Evolutionary conservation across 257 asterid species (phyloP).

Genomic region (Apocynum venetum): DNA sequence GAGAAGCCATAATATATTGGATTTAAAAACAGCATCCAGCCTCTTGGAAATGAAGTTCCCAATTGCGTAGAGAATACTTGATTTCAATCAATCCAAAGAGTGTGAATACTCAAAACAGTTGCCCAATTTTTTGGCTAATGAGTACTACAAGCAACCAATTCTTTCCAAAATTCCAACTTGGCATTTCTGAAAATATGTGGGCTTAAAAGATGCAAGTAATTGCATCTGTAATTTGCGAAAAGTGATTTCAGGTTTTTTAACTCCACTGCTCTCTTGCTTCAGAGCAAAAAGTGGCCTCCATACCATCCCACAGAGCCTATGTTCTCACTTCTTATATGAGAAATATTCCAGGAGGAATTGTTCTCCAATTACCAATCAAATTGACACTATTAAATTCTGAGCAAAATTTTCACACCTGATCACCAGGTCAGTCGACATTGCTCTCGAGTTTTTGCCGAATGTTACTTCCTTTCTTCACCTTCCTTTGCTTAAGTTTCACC

Average conservation of each 20-base stretch:
- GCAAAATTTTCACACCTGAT: neutral
- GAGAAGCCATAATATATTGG: neutral
- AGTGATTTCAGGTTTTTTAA: neutral
- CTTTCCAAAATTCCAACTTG: neutral
- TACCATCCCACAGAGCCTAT: neutral
- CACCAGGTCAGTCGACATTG: neutral
- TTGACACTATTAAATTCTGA: neutral
- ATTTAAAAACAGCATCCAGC: neutral
- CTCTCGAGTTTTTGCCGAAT: slow-evolving; percentile 20
- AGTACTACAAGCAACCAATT: neutral
- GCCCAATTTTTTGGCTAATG: neutral
- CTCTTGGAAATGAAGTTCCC: neutral
- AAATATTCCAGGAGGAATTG: neutral
- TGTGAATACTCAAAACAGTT: neutral
- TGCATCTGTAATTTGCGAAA: neutral
- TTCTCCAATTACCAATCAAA: neutral
- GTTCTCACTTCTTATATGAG: neutral
- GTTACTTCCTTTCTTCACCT: slow-evolving; percentile 30
- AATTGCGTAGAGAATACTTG: neutral
- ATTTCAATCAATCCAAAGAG: neutral
- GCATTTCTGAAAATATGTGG: neutral
- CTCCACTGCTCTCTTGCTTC: neutral
- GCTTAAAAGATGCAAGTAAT: neutral
- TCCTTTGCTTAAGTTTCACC: slow-evolving; percentile 72
- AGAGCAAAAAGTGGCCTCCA: neutral